Evolutionary conservation across 495 filamentous ascomycete species (phyloP), one percentile per base, ranked within the genome.

Genomic region (Apiosordaria backusii): DNA sequence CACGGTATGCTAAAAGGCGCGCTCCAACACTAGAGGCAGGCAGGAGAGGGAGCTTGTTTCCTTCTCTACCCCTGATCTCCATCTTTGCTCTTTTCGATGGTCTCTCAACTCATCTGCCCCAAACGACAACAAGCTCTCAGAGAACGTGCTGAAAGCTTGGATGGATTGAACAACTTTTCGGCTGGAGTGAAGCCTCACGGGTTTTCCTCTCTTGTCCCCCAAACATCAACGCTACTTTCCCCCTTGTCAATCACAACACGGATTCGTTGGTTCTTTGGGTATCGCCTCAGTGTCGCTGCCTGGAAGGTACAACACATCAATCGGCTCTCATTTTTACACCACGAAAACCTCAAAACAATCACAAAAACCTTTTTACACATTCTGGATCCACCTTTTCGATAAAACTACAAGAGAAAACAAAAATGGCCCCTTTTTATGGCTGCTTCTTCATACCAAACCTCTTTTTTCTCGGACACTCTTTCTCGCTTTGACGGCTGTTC

Each of bases 1-100:
- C 52, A 45, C 18, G 52, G 52, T 55, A 45, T 23, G 52, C n/a
- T 55, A 55, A 55, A 55, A 19, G n/a, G 52, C n/a, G 52, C 52
- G n/a, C 52, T 23, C 52, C 22, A 55, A 15, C 22, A 45, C 35
- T 45, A 45, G 19, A 55, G 1, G 52, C 52, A 55, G 35, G 52
- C 52, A 55, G 6, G 52, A 55, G 52, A 21, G n/a, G 16, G 52
- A 18, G 10, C 52, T 23, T 55, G 52, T 55, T 55, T 55, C 50
- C 21, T n/a, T 55, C 52, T 55, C 52, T 45, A 4, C 35, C 13
- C 52, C 10, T 55, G 22, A 19, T 22, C 52, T 55, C 52, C 52
- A 23, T 55, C 52, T 55, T 55, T n/a, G 21, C n/a, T 55, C 52
- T 55, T 22, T 23, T 55, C 52, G 35, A 15, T 15, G 10, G 35